These are phyloP conservation scores for Metschnikowia noctiluminum DNA, from an alignment of 805 yeast species.

Conservation along the genomic window DNA sequence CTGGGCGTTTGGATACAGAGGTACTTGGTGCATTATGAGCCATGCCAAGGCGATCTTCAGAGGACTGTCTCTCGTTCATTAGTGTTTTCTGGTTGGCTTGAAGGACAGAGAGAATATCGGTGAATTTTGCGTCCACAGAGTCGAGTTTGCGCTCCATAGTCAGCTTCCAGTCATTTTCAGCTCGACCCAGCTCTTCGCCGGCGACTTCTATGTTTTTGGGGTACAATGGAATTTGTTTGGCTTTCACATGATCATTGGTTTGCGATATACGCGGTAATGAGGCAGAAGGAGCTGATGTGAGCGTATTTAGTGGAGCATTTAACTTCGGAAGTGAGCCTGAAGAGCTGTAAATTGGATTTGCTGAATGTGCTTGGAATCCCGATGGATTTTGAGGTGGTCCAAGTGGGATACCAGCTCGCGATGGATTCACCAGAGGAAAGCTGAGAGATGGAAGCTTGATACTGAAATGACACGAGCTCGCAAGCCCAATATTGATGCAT, in stretches of 20 bases:
- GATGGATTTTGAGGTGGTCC: not conserved
- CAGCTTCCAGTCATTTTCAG: conserved; percentile 29
- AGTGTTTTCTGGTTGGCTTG: conserved; percentile 31
- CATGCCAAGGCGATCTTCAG: not conserved
- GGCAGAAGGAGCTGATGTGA: not conserved
- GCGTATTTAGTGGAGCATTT: not conserved
- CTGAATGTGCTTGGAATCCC: not conserved
- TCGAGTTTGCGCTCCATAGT: conserved; percentile 34
- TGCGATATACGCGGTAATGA: not conserved
- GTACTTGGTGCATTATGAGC: not conserved
- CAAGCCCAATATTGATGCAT: conserved; percentile 49
- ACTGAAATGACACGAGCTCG: conserved; percentile 50
- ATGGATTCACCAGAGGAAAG: conserved; percentile 22
- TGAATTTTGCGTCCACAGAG: conserved; percentile 36
- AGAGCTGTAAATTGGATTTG: not conserved
- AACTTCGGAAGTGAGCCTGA: not conserved
- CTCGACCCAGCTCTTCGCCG: not conserved
- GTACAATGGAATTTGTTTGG: not conserved
- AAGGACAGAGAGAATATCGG: conserved; percentile 33
- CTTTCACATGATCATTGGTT: not conserved
- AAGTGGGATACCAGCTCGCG: not conserved
- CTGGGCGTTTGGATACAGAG: not conserved
- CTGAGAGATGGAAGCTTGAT: conserved; percentile 46
- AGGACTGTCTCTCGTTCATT: not conserved
- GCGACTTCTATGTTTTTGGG: not conserved